Evolutionary conservation across 2,329 filamentous ascomycete species (phyloP).

Genomic region (Ceratocystis ficicola): DNA sequence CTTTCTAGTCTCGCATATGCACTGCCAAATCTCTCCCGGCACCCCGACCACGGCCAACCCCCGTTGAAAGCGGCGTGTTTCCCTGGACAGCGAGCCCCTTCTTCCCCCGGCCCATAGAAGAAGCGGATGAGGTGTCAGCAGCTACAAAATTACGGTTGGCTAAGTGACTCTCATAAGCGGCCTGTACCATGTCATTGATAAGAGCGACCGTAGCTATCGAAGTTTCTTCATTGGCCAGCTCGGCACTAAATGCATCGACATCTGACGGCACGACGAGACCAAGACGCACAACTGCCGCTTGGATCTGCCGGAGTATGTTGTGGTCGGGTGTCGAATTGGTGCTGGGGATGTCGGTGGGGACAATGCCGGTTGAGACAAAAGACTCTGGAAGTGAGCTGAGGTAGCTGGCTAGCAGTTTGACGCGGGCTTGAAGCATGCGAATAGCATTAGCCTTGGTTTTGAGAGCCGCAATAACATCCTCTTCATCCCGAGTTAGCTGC

Average conservation of each 20-base stretch:
- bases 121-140: constrained; percentile 35
- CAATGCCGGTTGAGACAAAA: constrained; percentile 34
- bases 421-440: constrained; percentile 75
- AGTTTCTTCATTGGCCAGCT: constrained; percentile 66
- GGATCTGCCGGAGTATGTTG: constrained; percentile 73
- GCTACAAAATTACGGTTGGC: constrained; percentile 61
- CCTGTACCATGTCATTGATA: constrained; percentile 62
- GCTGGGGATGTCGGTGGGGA: constrained; percentile 30
- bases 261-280: constrained; percentile 67
- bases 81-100: too few species aligned
- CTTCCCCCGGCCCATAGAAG: not conserved
- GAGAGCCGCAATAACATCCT: constrained; percentile 52
- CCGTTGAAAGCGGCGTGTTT: too few species aligned
- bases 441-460: constrained; percentile 86
- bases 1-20: too few species aligned
- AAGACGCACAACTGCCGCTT: constrained; percentile 71
- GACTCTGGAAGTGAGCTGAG: constrained; percentile 57
- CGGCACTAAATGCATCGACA: constrained; percentile 50
- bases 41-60: too few species aligned
- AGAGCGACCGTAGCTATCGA: constrained; percentile 71
- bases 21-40: too few species aligned
- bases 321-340: constrained; percentile 41
- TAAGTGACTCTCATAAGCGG: constrained; percentile 56
- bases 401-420: constrained; percentile 63
- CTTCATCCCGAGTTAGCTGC: constrained; percentile 46